A percentile compares a stretch with the other conserved stretches of the same genome.
phyloP scores from a whole-genome alignment of 306 rosid genomes.

The Hippophae tibetana region DNA sequence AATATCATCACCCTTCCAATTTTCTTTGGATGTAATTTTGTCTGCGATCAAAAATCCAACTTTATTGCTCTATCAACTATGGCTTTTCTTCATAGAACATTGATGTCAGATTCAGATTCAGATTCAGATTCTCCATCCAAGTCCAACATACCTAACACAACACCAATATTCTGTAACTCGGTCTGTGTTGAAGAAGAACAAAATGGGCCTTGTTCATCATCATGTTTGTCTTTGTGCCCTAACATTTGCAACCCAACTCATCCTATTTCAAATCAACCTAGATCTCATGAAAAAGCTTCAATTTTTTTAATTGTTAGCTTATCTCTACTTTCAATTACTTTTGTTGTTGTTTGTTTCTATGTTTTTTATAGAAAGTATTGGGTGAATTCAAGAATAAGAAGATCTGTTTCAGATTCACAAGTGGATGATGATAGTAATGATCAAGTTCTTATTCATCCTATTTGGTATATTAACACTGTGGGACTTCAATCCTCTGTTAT shows the following conservation, averaged over 20 bases:
- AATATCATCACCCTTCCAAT: too few species aligned
- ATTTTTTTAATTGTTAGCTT: conserved; percentile 10
- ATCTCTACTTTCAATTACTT: conserved; percentile 22
- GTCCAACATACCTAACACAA: not conserved
- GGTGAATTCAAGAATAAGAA: conserved; percentile 11
- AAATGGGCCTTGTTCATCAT: not conserved
- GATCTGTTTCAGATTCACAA: not conserved
- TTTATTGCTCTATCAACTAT: conserved; percentile 11
- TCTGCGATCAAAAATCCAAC: too few species aligned
- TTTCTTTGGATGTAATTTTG: too few species aligned
- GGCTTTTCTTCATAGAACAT: conserved; percentile 27
- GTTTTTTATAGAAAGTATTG: conserved; percentile 25
- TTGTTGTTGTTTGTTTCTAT: conserved; percentile 27
- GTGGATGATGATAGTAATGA: conserved; percentile 32
- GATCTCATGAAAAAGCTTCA: not conserved
- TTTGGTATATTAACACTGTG: conserved; percentile 76
- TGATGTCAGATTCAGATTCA: accelerated
- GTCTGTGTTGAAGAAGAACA: not conserved
- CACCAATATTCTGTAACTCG: not conserved
- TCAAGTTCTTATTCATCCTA: conserved; percentile 53
- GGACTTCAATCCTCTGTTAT: conserved; percentile 60
- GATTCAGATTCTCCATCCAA: accelerated
- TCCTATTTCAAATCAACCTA: conserved; percentile 3
- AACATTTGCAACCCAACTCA: not conserved
- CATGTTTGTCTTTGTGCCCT: conserved; percentile 5